Conservation (phyloP, 306 rosid genomes). For the Quercus glauca region DNA sequence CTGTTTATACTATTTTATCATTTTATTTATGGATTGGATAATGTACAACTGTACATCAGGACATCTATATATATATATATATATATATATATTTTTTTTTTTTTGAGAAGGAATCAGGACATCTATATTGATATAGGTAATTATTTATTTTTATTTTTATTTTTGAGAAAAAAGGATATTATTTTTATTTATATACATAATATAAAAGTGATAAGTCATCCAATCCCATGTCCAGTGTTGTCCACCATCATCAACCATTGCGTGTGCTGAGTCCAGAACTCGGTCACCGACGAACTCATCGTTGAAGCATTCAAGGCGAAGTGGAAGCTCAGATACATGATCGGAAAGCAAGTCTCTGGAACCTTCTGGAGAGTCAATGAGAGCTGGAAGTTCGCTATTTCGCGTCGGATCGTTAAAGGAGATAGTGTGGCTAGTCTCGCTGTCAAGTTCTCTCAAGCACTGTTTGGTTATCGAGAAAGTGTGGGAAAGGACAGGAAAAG, state of each 20-base stretch:
- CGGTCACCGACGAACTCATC: slow-evolving; percentile 71
- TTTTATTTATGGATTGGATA: no score
- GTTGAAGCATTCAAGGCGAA: slow-evolving; percentile 52
- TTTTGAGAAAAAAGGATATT: no score
- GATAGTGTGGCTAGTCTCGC: slow-evolving; percentile 89
- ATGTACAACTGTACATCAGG: no score
- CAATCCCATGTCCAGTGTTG: no score
- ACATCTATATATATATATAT: no score
- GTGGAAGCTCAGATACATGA: slow-evolving; percentile 53
- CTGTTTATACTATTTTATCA: no score
- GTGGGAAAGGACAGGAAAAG: neutral
- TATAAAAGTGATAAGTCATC: no score
- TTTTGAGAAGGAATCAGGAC: no score
- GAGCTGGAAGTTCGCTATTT: slow-evolving; percentile 69
- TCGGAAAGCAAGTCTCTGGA: slow-evolving; percentile 19
- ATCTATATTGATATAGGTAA: no score
- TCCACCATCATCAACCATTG: slow-evolving; percentile 16
- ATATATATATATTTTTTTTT: no score
- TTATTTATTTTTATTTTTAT: no score
- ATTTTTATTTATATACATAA: no score
- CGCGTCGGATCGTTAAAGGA: slow-evolving; percentile 59
- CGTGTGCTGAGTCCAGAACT: slow-evolving; percentile 79
- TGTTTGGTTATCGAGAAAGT: slow-evolving; percentile 13
- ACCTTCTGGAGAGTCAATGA: slow-evolving; percentile 90
- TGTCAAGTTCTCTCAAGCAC: slow-evolving; percentile 40